A percentile compares a stretch with the other conserved stretches of the same genome.
These are phyloP conservation scores for Colletotrichum filicis DNA, from an alignment of 2,329 filamentous ascomycete species.

Conservation along the genomic window DNA sequence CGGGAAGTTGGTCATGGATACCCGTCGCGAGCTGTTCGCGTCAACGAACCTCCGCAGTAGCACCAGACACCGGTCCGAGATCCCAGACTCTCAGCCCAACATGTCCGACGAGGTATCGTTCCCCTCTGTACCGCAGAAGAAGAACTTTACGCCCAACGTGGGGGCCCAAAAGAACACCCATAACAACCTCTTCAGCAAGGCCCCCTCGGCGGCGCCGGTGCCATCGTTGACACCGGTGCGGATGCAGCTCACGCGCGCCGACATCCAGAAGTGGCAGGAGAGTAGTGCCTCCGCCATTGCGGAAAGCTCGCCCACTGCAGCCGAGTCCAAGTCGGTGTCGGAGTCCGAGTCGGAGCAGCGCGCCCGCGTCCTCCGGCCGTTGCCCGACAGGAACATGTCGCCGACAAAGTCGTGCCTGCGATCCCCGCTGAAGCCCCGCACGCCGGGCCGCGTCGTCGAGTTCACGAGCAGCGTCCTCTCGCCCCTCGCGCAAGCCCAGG, in stretches of 20 bases:
- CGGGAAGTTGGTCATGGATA: background rate
- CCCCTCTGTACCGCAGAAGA: constrained; percentile 56
- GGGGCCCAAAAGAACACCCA: constrained; percentile 44
- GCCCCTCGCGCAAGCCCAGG: constrained; percentile 53
- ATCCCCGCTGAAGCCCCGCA: constrained; percentile 67
- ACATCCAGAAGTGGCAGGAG: constrained; percentile 55
- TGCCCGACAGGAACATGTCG: constrained; percentile 63
- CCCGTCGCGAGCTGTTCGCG: constrained; percentile 19
- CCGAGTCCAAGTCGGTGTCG: no score
- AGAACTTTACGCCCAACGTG: constrained; percentile 59
- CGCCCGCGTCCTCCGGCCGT: constrained; percentile 56
- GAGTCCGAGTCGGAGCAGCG: constrained; percentile 47
- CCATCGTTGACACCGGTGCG: constrained; percentile 49
- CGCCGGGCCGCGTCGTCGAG: constrained; percentile 67
- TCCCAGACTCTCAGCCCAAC: constrained; percentile 40
- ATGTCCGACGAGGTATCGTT: constrained; percentile 47
- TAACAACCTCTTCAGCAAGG: constrained; percentile 52
- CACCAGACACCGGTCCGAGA: constrained; percentile 18
- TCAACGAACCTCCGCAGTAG: background rate
- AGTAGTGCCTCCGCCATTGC: constrained; percentile 50
- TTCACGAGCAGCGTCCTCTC: constrained; percentile 64
- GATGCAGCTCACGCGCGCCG: constrained; percentile 54
- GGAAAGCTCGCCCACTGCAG: constrained; percentile 44
- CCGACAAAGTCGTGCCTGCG: constrained; percentile 68
- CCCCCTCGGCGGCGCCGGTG: constrained; percentile 39